Evolutionary conservation across 2,329 filamentous ascomycete species (phyloP), one percentile per base, ranked within the genome.

Genomic region (Ophiostoma piceae): DNA sequence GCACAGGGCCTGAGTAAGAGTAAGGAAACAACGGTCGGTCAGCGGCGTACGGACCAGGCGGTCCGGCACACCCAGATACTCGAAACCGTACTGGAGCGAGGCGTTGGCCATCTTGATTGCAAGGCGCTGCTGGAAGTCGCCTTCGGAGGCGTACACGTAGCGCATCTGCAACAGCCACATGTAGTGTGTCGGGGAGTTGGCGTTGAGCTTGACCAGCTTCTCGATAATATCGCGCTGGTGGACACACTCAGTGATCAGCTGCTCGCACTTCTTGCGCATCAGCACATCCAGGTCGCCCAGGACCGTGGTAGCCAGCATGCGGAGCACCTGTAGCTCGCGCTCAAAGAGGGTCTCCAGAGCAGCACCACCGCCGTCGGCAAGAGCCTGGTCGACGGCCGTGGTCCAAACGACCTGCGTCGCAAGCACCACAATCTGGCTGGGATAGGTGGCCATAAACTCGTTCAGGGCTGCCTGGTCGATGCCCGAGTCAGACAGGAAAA

Each of bases 221-320:
- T 94, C 90, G 73, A 98, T 95, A 22, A 90, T 87, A 79, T 99
- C 95, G 72, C 95, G 91, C 79, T 99, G 96, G 78, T 99, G 95
- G 16, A 99, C 95, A 77, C 95, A 98, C 78, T 99, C 96, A 0
- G 96, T 99, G 77, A 99, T 99, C 74, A 99, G 86, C 79, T 97
- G 94, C 79, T 99, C 95, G 79, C 94, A 99, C 82, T 97, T 97
- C 84, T 97, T 97, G 73, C 95, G 87, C 77, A 91, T 88, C 67
- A 97, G 91, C 7, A 92, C 83, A 74, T 94, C 91, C 29, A 99
- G 86, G 76, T 99, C 94, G 54, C 92, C 92, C 19, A 99, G 84
- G 14, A 99, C 95, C 2, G 92, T 94, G 54, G 91, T 86, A 26
- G 95, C 95, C 69, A 99, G 88, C 29, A 96, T 83, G 69, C 92